A percentile compares a stretch with the other conserved stretches of the same genome.
phyloP scores from a whole-genome alignment of 768 basidiomycete species.

The Kwoniella dendrophila region DNA sequence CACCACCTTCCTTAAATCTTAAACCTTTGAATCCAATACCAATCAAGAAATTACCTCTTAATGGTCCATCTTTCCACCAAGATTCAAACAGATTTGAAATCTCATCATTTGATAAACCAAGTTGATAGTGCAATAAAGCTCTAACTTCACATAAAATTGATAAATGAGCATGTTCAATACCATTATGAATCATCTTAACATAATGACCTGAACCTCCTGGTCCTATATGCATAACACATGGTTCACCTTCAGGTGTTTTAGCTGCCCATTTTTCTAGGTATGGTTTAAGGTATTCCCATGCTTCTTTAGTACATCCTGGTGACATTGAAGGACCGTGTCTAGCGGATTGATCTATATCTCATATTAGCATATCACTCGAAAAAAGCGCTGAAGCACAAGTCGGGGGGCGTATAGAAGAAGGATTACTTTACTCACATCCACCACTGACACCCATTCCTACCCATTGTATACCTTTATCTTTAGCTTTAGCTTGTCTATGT shows the following conservation, averaged over 20 bases:
- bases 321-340: constrained; percentile 53
- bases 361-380: not conserved
- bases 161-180: constrained; percentile 54
- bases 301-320: constrained; percentile 49
- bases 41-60: constrained; percentile 53
- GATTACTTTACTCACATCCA: constrained; percentile 47
- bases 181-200: constrained; percentile 55
- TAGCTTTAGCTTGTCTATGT: constrained; percentile 42
- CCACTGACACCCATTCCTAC: constrained; percentile 54
- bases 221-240: constrained; percentile 52
- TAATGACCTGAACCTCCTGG: constrained; percentile 54
- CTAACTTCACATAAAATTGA: constrained; percentile 52
- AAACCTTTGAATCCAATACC: constrained; percentile 50
- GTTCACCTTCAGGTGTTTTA: constrained; percentile 45
- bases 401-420: no score
- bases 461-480: constrained; percentile 43
- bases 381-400: not conserved
- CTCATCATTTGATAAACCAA: constrained; percentile 47
- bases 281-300: constrained; percentile 46
- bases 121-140: constrained; percentile 40
- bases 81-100: constrained; percentile 49
- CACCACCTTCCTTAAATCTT: constrained; percentile 50
- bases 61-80: constrained; percentile 48
- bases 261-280: constrained; percentile 55
- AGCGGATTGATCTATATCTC: constrained; percentile 49